Percentiles rank a stretch among this genome's conserved stretches.
phyloP scores from a whole-genome alignment of 768 basidiomycete genomes.

The button mushroom (Agaricus bisporus) region DNA sequence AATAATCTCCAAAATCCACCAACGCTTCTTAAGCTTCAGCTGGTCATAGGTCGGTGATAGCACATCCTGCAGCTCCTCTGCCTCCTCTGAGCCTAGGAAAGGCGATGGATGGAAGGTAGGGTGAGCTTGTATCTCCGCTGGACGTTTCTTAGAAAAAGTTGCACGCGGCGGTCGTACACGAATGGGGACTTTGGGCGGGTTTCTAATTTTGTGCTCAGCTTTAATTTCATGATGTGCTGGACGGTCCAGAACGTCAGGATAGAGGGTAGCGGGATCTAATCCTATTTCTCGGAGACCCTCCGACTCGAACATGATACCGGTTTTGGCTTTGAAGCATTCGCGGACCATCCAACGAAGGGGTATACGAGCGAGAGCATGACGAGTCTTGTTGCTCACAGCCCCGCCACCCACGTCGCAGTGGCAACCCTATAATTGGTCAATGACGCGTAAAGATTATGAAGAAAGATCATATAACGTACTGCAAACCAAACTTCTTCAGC shows the following conservation, averaged over 20 bases:
- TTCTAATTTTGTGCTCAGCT: slow-evolving; percentile 17
- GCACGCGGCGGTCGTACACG: slow-evolving; percentile 16
- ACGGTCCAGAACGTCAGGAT: slow-evolving; percentile 31
- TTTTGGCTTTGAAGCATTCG: slow-evolving; percentile 54
- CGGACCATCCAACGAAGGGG: slow-evolving; percentile 69
- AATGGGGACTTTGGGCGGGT: slow-evolving; percentile 19
- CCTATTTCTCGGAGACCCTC: slow-evolving; percentile 41
- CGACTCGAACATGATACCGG: slow-evolving; percentile 56
- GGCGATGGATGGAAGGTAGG: slow-evolving; percentile 7
- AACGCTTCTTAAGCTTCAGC: slow-evolving; percentile 34
- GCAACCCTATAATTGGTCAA: slow-evolving; percentile 28
- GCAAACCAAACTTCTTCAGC: slow-evolving; percentile 70
- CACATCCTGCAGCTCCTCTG: slow-evolving; percentile 58
- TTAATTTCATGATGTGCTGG: slow-evolving; percentile 26
- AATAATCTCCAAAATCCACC: slow-evolving; percentile 68
- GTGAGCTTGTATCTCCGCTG: slow-evolving; percentile 12
- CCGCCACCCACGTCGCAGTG: slow-evolving; percentile 58
- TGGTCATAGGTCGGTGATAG: slow-evolving; percentile 55
- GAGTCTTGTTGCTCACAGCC: slow-evolving; percentile 39
- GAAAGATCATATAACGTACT: slow-evolving; percentile 20
- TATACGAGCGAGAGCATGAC: slow-evolving; percentile 45
- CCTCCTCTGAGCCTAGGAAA: slow-evolving; percentile 41
- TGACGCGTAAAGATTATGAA: not conserved
- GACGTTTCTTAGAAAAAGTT: slow-evolving; percentile 16
- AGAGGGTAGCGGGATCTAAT: slow-evolving; percentile 41